Base-by-base conservation (phyloP, 257 asterid species). In the Petrea volubilis region DNA sequence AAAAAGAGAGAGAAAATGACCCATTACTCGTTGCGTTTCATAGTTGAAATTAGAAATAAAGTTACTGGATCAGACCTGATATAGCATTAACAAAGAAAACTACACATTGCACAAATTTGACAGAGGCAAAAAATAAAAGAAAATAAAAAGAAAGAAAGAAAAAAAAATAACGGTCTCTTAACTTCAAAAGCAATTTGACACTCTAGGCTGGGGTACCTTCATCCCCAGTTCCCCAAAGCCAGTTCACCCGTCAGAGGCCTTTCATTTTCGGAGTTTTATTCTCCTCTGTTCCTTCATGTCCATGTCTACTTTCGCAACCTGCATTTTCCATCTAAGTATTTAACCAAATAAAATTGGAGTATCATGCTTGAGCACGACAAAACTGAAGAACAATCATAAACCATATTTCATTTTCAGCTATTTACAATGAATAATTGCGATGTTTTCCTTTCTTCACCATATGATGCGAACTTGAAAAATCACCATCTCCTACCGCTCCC, bases 401-500 rank as follows among this genome's bases (percentile, higher is more conserved):
- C 43, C 5, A 38, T 38, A 2, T 62, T 23, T 38, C 33, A 11
- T 40, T 38, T 62, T 74, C 67, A 68, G 64, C 15, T 80, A 80
- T 80, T 40, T 78, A 84, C 78, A 71, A 31, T 41, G 53, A 69
- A 24, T 29, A 51, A 56, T 46, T 61, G 36, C 41, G 56, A 41
- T 41, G 70, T 41, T 28, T 43, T 31, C 60, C 60, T 49, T 15
- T 9, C 31, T 64, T 27, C 58, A 25, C 31, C 36, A 58, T 12
- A 18, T 58, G 64, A 40, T 58, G 44, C 47, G 28, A 44, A 27
- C 27, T 38, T 64, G 28, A 58, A 15, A 69, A 49, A 23, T 85
- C 82, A 83, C 78, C 75, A 77, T 63, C 90, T 77, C 61, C 87
- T 46, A 1, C 73, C 78, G 36, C 56, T 71, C 33, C 71, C 85